Percentiles rank a stretch among this genome's conserved stretches.
phyloP scores from a whole-genome alignment of 176 grass and related monocot genomes.

The Pontederia crassipes region DNA sequence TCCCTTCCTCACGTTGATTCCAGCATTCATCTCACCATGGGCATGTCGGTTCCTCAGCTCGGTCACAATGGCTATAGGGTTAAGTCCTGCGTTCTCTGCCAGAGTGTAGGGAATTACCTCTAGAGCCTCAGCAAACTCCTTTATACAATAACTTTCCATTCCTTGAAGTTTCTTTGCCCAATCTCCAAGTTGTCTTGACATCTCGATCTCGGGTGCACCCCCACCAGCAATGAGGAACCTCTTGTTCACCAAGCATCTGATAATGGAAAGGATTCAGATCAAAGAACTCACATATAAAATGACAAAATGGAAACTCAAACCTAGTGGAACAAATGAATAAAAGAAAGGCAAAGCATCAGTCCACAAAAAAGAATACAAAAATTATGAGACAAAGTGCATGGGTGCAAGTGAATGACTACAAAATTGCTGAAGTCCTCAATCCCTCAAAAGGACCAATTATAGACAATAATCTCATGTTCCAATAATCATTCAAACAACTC shows the following conservation, averaged over 20 bases:
- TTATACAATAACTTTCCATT: conserved; percentile 90
- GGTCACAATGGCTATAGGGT: conserved; percentile 60
- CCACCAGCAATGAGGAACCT: conserved; percentile 80
- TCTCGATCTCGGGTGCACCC: conserved; percentile 78
- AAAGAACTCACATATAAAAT: too few relatives aligned
- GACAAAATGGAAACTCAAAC: too few relatives aligned
- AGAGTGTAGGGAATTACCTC: conserved; percentile 79
- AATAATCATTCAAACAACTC: too few relatives aligned
- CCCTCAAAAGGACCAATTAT: too few relatives aligned
- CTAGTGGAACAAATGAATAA: too few relatives aligned
- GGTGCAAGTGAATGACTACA: too few relatives aligned
- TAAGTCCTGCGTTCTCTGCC: conserved; percentile 75
- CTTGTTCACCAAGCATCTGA: conserved; percentile 70
- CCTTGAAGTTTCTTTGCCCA: conserved; percentile 76
- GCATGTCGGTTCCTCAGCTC: conserved; percentile 74
- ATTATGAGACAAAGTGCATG: too few relatives aligned
- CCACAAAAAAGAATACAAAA: too few relatives aligned
- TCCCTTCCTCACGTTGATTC: conserved; percentile 79
- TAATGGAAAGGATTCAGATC: too few relatives aligned
- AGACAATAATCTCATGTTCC: too few relatives aligned
- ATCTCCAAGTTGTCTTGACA: conserved; percentile 60
- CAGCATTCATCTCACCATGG: conserved; percentile 49
- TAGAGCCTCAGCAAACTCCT: conserved; percentile 68
- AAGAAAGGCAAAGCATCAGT: too few relatives aligned
- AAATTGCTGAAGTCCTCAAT: too few relatives aligned